phyloP scores from a whole-genome alignment of 768 basidiomycete species.

The Hydnum rufescens region DNA sequence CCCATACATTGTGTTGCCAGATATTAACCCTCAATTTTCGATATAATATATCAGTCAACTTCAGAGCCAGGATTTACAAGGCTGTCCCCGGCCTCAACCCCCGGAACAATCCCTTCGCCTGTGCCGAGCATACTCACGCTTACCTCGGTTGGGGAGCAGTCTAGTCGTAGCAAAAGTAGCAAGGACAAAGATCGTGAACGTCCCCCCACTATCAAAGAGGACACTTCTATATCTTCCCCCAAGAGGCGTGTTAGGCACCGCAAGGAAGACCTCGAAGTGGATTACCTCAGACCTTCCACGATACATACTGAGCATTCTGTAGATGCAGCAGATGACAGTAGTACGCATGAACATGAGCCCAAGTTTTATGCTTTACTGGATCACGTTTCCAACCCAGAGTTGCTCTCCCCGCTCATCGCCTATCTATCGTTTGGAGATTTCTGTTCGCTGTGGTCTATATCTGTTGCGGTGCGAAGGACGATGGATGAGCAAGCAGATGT shows the following conservation, averaged over 20 bases:
- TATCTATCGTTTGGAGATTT: conserved; percentile 58
- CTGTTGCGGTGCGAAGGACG: conserved; percentile 30
- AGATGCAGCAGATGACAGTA: no score
- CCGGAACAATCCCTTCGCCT: background rate
- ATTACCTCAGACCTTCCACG: no score
- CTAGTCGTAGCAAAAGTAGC: background rate
- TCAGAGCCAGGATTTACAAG: no score
- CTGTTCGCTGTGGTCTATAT: conserved; percentile 37
- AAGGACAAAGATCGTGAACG: background rate
- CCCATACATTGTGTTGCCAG: no score
- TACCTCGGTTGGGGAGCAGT: background rate
- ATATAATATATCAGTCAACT: no score
- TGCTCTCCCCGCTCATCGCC: conserved; percentile 35
- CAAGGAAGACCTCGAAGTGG: no score
- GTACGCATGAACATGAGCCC: background rate
- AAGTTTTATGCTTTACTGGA: conserved; percentile 25
- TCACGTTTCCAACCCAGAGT: conserved; percentile 32
- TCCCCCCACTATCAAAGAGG: no score
- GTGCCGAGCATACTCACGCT: background rate
- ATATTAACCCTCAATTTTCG: no score
- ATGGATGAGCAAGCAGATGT: conserved; percentile 32
- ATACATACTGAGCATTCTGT: no score
- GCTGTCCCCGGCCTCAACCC: no score
- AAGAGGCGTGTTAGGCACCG: no score
- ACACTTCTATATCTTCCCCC: no score